These are phyloP conservation scores for Cyanidioschyzon merolae DNA, from an alignment of 23 red algal species.

Conservation along the genomic window DNA sequence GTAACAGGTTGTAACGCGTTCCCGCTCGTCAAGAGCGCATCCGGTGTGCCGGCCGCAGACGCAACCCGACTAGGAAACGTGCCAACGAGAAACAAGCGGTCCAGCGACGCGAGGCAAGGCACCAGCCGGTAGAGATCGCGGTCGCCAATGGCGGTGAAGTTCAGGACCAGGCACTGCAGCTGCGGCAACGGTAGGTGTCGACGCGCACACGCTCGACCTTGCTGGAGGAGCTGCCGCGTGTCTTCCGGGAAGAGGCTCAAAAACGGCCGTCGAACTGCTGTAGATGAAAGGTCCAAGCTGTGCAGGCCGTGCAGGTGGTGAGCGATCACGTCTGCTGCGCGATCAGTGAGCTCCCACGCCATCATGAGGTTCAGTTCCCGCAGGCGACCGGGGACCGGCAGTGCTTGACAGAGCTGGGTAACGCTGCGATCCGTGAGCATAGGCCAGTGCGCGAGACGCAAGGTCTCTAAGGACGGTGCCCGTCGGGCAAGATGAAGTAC, in stretches of 20 bases:
- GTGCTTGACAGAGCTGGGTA: neutral
- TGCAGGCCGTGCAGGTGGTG: neutral
- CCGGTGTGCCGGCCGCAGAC: neutral
- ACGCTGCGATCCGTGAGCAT: neutral
- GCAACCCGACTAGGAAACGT: neutral
- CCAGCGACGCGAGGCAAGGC: neutral
- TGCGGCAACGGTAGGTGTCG: neutral
- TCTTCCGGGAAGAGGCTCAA: neutral
- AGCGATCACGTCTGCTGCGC: neutral
- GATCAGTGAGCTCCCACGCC: constrained; percentile 14
- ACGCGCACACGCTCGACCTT: neutral
- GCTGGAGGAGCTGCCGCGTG: neutral
- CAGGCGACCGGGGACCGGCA: neutral
- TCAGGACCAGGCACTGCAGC: neutral
- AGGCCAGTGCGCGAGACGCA: neutral
- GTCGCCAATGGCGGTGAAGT: neutral
- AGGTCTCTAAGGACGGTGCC: neutral
- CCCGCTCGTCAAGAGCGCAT: neutral
- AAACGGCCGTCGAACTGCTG: constrained; percentile 6
- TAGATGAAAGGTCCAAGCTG: neutral
- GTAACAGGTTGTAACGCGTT: neutral
- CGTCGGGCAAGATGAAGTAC: neutral
- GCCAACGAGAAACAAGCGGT: neutral
- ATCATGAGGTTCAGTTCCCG: constrained; percentile 16
- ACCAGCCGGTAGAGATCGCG: neutral